phyloP scores from a whole-genome alignment of 2,329 filamentous ascomycete genomes.

The Thielaviopsis musarum region DNA sequence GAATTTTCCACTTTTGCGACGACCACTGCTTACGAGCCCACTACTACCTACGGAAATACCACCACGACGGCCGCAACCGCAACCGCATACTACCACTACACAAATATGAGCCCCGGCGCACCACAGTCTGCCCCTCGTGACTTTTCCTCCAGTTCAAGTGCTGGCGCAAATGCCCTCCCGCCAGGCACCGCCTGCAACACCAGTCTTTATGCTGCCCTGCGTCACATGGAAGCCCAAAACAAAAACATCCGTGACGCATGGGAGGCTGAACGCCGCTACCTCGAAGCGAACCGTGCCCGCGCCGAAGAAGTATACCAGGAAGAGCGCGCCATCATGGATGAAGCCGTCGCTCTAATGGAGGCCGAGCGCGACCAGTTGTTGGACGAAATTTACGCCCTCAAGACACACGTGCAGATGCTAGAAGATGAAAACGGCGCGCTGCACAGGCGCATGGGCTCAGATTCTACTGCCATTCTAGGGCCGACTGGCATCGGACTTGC shows the following conservation, averaged over 20 bases:
- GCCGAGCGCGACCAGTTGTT: conserved; percentile 26
- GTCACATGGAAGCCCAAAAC: conserved; percentile 26
- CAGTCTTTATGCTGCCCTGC: conserved; percentile 16
- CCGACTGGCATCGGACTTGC: not conserved
- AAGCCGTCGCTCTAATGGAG: conserved; percentile 30
- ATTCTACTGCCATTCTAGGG: not conserved
- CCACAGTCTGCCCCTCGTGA: not conserved
- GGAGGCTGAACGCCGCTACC: conserved; percentile 35
- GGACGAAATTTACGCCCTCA: conserved; percentile 25
- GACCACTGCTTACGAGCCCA: not conserved
- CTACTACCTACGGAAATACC: not conserved
- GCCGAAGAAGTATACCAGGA: conserved; percentile 39
- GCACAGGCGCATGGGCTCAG: conserved; percentile 1
- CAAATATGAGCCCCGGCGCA: not conserved
- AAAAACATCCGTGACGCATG: conserved; percentile 29
- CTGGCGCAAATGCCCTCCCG: not conserved
- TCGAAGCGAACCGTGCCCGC: conserved; percentile 35
- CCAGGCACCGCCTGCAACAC: conserved; percentile 2
- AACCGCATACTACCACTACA: not conserved
- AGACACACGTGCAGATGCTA: conserved; percentile 22
- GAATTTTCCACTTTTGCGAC: not conserved
- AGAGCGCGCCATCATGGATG: conserved; percentile 36
- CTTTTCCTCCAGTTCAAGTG: not conserved
- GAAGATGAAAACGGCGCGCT: conserved; percentile 23
- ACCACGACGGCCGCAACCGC: not conserved